phyloP scores from a whole-genome alignment of 495 filamentous ascomycete genomes.

The Talaromyces borbonicus region DNA sequence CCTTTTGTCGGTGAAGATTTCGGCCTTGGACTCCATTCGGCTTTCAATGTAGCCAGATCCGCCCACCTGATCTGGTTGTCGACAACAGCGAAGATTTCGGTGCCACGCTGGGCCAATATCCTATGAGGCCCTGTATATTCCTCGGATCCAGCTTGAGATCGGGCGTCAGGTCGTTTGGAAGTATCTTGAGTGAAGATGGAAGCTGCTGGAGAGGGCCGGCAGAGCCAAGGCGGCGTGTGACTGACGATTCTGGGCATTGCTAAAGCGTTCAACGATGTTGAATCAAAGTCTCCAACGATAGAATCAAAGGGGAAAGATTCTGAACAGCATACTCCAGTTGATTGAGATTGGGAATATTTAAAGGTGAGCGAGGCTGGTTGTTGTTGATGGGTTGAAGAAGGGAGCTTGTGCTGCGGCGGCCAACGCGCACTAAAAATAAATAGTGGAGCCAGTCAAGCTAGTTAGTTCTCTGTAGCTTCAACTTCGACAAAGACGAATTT shows the following conservation, averaged over 20 bases:
- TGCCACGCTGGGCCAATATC: constrained; percentile 63
- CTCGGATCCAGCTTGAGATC: constrained; percentile 22
- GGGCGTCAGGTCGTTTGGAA: constrained; percentile 21
- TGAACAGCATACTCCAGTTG: too few relatives aligned
- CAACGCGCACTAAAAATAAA: constrained; percentile 1
- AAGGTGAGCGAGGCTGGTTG: not conserved
- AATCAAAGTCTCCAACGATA: not conserved
- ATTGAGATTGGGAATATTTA: too few relatives aligned
- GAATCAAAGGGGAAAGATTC: not conserved
- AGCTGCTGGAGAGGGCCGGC: constrained; percentile 61
- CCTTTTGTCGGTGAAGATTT: constrained; percentile 14
- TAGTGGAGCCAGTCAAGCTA: constrained; percentile 1
- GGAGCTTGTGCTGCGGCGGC: not conserved
- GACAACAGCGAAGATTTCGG: constrained; percentile 73
- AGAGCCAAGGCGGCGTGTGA: constrained; percentile 77
- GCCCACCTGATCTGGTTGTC: constrained; percentile 84
- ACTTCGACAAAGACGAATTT: not conserved
- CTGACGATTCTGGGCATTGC: constrained; percentile 71
- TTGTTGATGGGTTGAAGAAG: not conserved
- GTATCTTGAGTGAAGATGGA: constrained; percentile 49
- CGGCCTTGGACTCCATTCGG: constrained; percentile 50
- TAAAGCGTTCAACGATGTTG: not conserved
- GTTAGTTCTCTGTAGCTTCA: not conserved
- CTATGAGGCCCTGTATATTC: constrained; percentile 46
- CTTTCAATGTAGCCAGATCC: constrained; percentile 63